Base-by-base conservation (phyloP, 805 yeast species). In the Crinitomyces ghanaensis region DNA sequence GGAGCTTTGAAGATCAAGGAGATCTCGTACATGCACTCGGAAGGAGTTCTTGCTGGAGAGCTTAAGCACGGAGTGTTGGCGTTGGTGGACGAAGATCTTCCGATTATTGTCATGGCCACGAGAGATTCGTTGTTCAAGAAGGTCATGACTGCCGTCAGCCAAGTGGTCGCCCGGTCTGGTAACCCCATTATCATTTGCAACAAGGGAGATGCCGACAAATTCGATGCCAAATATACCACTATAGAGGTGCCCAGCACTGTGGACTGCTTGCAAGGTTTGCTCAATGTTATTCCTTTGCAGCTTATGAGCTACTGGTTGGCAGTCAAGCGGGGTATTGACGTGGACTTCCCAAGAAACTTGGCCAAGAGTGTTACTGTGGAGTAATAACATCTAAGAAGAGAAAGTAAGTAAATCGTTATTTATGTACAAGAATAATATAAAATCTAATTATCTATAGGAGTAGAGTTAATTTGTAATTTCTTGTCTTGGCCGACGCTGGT, bases 41-140 rank as follows among this genome's bases (percentile, higher is more conserved):
- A 91, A 65, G 99, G 98, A 66, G 95, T 91, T 34, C 74, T 91
- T 45, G 98, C 99, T 15, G 99, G 98, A 59, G 99, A 91, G 63
- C 74, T 91, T 62, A 91, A 91, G 61, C 99, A 91, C 56, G 99
- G 99, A 63, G 95, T 84, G 20, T 72, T 91, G 51, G 99, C 99
- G 5, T 70, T 91, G 39, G 96, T 91, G 39, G 99, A 91, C 61
- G 93, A 81, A 48, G 68, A 78, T 42, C 66, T 91, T 54, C 99
- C 99, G 40, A 83, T 91, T 46, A 79, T 91, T 59, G 94, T 93
- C 3, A 76, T 91, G 56, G 97, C 96, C 34, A 88, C 99, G 4
- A 74, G 93, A 54, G 99, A 91, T 62, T 81, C 95, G 11, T 71
- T 91, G 48, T 85, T 88, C 70, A 95, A 97, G 41, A 86, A 88